These are phyloP conservation scores for Wickerhamiella slavikovae DNA, from an alignment of 805 yeast genomes.

Conservation along the genomic window DNA sequence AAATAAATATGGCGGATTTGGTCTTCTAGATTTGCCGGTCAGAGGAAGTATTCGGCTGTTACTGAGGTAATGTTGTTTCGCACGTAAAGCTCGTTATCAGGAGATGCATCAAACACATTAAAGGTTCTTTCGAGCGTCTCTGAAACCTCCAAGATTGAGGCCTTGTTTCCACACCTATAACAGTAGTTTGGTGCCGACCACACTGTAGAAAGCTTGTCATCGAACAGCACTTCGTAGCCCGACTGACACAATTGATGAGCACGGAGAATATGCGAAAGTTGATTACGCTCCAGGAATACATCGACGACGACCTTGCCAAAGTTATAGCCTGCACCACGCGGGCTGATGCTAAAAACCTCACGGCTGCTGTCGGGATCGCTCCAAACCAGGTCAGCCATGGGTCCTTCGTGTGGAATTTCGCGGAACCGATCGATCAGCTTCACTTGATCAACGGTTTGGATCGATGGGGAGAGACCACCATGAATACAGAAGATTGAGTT, in stretches of 20 bases:
- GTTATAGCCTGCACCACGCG: slow-evolving; percentile 96
- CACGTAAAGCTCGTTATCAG: slow-evolving; percentile 50
- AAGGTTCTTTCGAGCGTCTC: slow-evolving; percentile 48
- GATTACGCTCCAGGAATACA: slow-evolving; percentile 60
- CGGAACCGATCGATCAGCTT: slow-evolving; percentile 74
- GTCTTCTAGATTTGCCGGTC: too few relatives aligned
- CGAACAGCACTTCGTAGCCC: slow-evolving; percentile 83
- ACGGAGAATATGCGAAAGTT: slow-evolving; percentile 60
- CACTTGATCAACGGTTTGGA: slow-evolving; percentile 84
- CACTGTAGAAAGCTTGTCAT: slow-evolving; percentile 80
- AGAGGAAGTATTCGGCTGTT: slow-evolving; percentile 11
- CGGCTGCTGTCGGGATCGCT: slow-evolving; percentile 83
- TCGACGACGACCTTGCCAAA: slow-evolving; percentile 84
- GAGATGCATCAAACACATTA: slow-evolving; percentile 93
- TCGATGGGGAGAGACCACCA: slow-evolving; percentile 90
- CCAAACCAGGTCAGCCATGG: slow-evolving; percentile 99
- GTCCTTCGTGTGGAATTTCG: slow-evolving; percentile 97
- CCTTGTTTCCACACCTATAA: slow-evolving; percentile 90
- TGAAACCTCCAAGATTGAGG: slow-evolving; percentile 82
- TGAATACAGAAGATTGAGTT: slow-evolving; percentile 84
- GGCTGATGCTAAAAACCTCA: slow-evolving; percentile 64
- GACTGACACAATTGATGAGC: slow-evolving; percentile 96
- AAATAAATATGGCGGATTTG: too few relatives aligned
- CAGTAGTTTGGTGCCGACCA: slow-evolving; percentile 99
- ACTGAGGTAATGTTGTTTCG: slow-evolving; percentile 12